These are phyloP conservation scores for Teratosphaeria destructans DNA, from an alignment of 2,329 filamentous ascomycete genomes.

Conservation along the genomic window DNA sequence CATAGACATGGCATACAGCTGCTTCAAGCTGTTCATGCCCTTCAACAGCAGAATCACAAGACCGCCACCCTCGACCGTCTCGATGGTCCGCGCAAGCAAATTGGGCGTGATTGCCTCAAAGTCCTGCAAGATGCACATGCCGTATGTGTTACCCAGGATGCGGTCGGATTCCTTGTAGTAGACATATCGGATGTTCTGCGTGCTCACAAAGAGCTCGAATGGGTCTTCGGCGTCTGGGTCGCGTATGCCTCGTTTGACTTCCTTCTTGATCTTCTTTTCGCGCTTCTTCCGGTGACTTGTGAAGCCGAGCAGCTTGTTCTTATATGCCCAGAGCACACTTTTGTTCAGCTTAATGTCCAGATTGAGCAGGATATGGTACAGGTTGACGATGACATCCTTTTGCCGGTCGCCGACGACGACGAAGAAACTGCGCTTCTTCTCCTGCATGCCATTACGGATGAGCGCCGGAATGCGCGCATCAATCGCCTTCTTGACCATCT, in stretches of 20 bases:
- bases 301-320: slow-evolving; percentile 91
- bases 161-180: slow-evolving; percentile 99
- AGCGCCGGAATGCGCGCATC: slow-evolving; percentile 85
- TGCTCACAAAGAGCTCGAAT: slow-evolving; percentile 92
- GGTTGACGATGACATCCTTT: slow-evolving; percentile 93
- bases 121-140: slow-evolving; percentile 96
- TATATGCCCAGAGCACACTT: slow-evolving; percentile 95
- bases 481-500: slow-evolving; percentile 50
- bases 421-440: slow-evolving; percentile 98
- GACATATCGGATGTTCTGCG: slow-evolving; percentile 95
- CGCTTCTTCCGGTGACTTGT: slow-evolving; percentile 96
- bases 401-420: slow-evolving; percentile 87
- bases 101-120: slow-evolving; percentile 99
- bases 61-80: slow-evolving; percentile 94
- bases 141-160: slow-evolving; percentile 94
- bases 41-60: slow-evolving; percentile 84
- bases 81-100: slow-evolving; percentile 82
- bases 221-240: slow-evolving; percentile 89
- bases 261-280: slow-evolving; percentile 95
- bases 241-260: slow-evolving; percentile 87
- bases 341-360: slow-evolving; percentile 92
- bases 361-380: slow-evolving; percentile 85
- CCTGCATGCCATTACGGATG: slow-evolving; percentile 81
- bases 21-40: slow-evolving; percentile 93
- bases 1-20: slow-evolving; percentile 95